Conservation (phyloP, 495 filamentous ascomycete genomes). For the Neurospora sp. region DNA sequence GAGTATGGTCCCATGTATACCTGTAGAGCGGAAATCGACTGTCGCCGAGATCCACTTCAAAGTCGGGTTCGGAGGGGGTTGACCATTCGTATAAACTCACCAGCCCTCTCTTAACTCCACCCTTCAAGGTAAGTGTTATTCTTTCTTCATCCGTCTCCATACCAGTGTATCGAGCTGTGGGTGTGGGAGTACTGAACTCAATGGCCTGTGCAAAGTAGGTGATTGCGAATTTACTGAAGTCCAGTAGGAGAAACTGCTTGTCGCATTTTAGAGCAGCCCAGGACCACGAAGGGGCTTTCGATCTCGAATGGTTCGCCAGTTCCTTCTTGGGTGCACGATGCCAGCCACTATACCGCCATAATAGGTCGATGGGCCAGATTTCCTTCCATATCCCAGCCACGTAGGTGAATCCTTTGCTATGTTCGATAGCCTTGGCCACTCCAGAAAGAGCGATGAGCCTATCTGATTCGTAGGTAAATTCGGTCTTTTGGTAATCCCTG, state of each 20-base stretch:
- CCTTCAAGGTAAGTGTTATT: background rate
- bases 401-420: constrained; percentile 5
- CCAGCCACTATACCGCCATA: too few species aligned
- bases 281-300: background rate
- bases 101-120: background rate
- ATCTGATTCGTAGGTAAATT: constrained; percentile 11
- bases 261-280: background rate
- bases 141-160: background rate
- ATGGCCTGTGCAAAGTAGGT: background rate
- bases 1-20: too few species aligned
- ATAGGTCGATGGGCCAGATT: background rate
- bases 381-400: constrained; percentile 12
- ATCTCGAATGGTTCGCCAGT: background rate
- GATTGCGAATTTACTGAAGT: too few species aligned
- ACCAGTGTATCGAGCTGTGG: background rate
- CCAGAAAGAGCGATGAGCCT: constrained; percentile 13
- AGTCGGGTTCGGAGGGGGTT: too few species aligned
- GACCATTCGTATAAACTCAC: background rate
- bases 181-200: background rate
- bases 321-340: too few species aligned
- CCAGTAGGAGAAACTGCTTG: background rate
- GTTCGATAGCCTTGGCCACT: constrained; percentile 7
- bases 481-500: background rate
- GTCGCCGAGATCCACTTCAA: too few species aligned
- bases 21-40: too few species aligned